These are phyloP conservation scores for Wickerhamomyces sp. DNA, from an alignment of 1,139 yeast genomes.

Conservation along the genomic window DNA sequence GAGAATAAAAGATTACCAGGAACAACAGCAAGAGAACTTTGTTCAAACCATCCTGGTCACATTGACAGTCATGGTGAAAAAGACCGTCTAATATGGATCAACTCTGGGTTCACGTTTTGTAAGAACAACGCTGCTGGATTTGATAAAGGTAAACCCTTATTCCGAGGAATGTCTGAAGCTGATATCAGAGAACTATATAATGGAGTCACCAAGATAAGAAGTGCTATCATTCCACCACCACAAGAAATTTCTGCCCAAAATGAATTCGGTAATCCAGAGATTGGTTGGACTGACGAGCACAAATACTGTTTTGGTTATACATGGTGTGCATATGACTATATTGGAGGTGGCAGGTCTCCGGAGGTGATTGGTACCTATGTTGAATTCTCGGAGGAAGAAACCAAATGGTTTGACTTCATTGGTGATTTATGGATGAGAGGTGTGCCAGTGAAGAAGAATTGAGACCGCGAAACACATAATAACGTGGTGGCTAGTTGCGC, in stretches of 20 bases:
- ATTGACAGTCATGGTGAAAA: conserved; percentile 27
- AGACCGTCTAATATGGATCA: conserved; percentile 44
- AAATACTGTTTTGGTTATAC: conserved; percentile 47
- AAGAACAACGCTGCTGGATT: conserved; percentile 30
- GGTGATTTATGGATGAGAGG: conserved; percentile 27
- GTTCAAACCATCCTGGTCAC: conserved; percentile 45
- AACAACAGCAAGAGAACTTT: conserved; percentile 28
- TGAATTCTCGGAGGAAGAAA: conserved; percentile 12
- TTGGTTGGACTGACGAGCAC: conserved; percentile 51
- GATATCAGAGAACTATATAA: conserved; percentile 8
- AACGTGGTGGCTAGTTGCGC: neutral
- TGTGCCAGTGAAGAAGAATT: neutral
- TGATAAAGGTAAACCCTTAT: conserved; percentile 17
- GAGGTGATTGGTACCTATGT: conserved; percentile 20
- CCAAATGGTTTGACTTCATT: conserved; percentile 23
- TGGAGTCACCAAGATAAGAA: conserved; percentile 12
- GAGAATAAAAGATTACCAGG: conserved; percentile 14
- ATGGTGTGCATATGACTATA: conserved; percentile 53
- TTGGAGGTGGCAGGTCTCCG: conserved; percentile 28
- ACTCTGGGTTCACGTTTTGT: conserved; percentile 49
- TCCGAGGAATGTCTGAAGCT: conserved; percentile 5
- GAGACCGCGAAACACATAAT: no score
- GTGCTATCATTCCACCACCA: conserved; percentile 22
- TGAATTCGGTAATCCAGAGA: conserved; percentile 40
- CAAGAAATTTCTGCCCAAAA: conserved; percentile 24